Percentiles rank a stretch among this genome's conserved stretches.
These are phyloP conservation scores for Termitomyces sp. DNA, from an alignment of 768 basidiomycete species.

Conservation along the genomic window DNA sequence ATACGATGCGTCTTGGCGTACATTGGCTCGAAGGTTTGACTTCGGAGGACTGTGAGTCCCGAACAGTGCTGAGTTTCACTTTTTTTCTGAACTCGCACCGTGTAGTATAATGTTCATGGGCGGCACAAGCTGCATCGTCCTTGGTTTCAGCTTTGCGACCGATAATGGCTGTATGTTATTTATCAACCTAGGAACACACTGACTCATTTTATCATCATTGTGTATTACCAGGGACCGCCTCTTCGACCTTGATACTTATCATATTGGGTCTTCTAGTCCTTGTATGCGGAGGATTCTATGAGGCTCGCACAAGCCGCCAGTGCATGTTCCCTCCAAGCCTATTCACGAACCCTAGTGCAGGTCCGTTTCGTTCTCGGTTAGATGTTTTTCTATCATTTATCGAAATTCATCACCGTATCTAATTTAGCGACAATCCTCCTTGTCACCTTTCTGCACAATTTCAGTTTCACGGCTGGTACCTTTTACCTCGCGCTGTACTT, in stretches of 20 bases:
- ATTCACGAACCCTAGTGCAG: constrained; percentile 57
- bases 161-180: constrained; percentile 59
- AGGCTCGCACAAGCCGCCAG: constrained; percentile 62
- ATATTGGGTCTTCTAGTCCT: constrained; percentile 52
- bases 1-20: constrained; percentile 52
- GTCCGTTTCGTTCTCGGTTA: constrained; percentile 33
- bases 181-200: background rate
- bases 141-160: constrained; percentile 78
- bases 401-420: constrained; percentile 1
- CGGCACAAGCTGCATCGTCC: constrained; percentile 69
- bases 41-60: constrained; percentile 71
- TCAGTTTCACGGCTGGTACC: constrained; percentile 81
- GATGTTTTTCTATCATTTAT: constrained; percentile 14
- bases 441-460: constrained; percentile 76
- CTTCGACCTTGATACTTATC: constrained; percentile 60
- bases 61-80: constrained; percentile 3
- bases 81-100: constrained; percentile 11
- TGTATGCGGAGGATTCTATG: constrained; percentile 60
- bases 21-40: constrained; percentile 59
- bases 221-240: constrained; percentile 52
- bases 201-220: constrained; percentile 10
- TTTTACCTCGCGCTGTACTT: constrained; percentile 84
- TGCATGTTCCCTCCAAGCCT: constrained; percentile 66
- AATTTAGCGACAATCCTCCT: constrained; percentile 58
- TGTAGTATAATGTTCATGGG: constrained; percentile 67